These are phyloP conservation scores for Cyberlindnera suaveolens DNA, from an alignment of 805 yeast species.

Conservation along the genomic window DNA sequence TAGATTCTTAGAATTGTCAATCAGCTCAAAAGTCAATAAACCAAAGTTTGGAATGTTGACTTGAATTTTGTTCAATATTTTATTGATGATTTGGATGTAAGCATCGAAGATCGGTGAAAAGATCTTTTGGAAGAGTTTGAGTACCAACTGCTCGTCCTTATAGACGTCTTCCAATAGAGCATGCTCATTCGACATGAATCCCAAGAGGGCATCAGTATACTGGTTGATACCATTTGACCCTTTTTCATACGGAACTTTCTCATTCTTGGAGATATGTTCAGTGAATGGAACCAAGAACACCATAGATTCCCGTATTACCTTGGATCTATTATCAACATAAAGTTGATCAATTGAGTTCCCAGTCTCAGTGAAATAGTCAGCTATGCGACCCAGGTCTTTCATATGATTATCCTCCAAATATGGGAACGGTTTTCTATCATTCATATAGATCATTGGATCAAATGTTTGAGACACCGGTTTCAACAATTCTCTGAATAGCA, in stretches of 20 bases:
- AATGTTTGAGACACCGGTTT: conserved; percentile 34
- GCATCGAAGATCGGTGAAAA: conserved; percentile 31
- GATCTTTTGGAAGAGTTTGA: conserved; percentile 27
- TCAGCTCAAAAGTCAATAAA: conserved; percentile 50
- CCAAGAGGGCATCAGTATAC: conserved; percentile 47
- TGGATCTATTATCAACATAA: conserved; percentile 36
- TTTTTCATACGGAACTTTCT: conserved; percentile 48
- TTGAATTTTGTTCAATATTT: conserved; percentile 32
- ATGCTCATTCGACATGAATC: conserved; percentile 43
- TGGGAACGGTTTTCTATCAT: conserved; percentile 36
- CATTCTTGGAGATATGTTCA: conserved; percentile 30
- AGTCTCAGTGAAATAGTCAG: conserved; percentile 38
- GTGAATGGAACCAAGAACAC: conserved; percentile 41
- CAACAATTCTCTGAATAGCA: conserved; percentile 41
- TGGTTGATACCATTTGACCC: conserved; percentile 53
- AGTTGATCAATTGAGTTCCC: conserved; percentile 27
- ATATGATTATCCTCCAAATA: conserved; percentile 30
- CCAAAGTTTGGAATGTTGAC: conserved; percentile 39
- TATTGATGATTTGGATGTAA: conserved; percentile 32
- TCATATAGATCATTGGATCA: conserved; percentile 38
- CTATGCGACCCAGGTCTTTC: conserved; percentile 34
- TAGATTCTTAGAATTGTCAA: conserved; percentile 39
- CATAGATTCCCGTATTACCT: conserved; percentile 37
- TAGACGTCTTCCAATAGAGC: conserved; percentile 40
- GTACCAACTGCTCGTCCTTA: conserved; percentile 26